Percentiles rank a stretch among this genome's conserved stretches.
These are phyloP conservation scores for Fraxinus baroniana DNA, from an alignment of 305 asterid genomes.

Conservation along the genomic window DNA sequence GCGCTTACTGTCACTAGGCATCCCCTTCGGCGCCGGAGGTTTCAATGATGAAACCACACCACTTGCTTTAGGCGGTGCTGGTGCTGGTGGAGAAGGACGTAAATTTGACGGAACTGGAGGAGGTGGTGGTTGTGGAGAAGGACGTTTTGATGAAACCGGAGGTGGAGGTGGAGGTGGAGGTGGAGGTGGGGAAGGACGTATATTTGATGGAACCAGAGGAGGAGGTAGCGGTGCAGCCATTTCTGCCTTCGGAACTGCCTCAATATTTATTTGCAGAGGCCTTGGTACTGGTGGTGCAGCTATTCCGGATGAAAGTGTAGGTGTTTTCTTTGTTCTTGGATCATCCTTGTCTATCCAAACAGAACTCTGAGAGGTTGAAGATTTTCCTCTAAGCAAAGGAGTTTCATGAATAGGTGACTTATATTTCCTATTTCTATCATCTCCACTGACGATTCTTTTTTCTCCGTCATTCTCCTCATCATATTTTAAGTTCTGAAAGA, in stretches of 20 bases:
- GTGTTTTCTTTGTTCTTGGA: constrained; percentile 24
- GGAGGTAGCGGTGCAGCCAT: constrained; percentile 29
- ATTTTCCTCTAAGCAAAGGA: constrained; percentile 46
- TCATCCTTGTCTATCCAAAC: constrained; percentile 29
- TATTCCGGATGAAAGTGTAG: neutral
- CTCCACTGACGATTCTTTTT: constrained; percentile 37
- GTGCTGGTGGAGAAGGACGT: constrained; percentile 41
- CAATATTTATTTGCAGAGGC: constrained; percentile 24
- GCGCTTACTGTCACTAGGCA: constrained; percentile 18
- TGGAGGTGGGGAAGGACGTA: neutral
- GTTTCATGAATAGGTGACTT: constrained; percentile 46
- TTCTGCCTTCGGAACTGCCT: constrained; percentile 22
- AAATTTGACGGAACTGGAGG: constrained; percentile 34
- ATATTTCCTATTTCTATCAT: constrained; percentile 26
- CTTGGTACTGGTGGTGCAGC: constrained; percentile 37
- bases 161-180: constrained; percentile 22
- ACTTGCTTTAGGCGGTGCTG: constrained; percentile 44
- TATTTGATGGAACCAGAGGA: neutral
- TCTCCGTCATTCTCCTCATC: constrained; percentile 47
- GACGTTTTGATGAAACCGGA: neutral
- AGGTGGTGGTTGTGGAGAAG: constrained; percentile 30
- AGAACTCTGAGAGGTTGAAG: constrained; percentile 46
- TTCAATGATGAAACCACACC: constrained; percentile 29
- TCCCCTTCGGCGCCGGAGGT: constrained; percentile 25
- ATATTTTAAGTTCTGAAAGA: constrained; percentile 34